Evolutionary conservation across 1,284 basidiomycete genomes (phyloP).

Genomic region (Sporisorium sorghi): DNA sequence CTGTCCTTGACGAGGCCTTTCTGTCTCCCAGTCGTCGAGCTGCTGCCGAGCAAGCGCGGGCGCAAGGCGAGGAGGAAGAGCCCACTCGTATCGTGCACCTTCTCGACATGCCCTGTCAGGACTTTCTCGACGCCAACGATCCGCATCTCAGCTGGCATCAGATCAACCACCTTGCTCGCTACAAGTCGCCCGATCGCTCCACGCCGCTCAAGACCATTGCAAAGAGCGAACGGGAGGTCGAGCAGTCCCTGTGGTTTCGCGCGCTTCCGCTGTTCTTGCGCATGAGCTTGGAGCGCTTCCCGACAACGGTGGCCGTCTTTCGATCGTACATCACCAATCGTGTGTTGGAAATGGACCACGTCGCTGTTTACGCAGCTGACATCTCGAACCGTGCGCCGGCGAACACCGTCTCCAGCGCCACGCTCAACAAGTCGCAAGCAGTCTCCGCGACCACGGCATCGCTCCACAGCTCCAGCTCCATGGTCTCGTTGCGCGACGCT

Average conservation of each 20-base stretch:
- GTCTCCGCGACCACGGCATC: slow-evolving; percentile 30
- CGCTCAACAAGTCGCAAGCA: slow-evolving; percentile 42
- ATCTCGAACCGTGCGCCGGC: slow-evolving; percentile 50
- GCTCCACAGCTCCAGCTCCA: slow-evolving; percentile 34
- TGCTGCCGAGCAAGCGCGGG: slow-evolving; percentile 63
- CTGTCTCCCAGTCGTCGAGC: slow-evolving; percentile 37
- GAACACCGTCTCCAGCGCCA: slow-evolving; percentile 21
- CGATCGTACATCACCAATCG: slow-evolving; percentile 68
- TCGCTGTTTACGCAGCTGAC: slow-evolving; percentile 69
- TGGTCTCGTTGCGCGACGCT: slow-evolving; percentile 44
- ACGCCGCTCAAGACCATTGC: slow-evolving; percentile 64
- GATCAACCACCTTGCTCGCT: slow-evolving; percentile 49
- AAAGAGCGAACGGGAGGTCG: slow-evolving; percentile 70
- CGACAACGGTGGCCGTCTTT: slow-evolving; percentile 69
- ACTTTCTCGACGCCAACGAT: slow-evolving; percentile 53
- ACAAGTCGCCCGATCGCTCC: slow-evolving; percentile 45
- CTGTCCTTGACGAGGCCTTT: slow-evolving; percentile 65
- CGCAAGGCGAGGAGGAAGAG: slow-evolving; percentile 55
- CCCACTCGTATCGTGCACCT: slow-evolving; percentile 59
- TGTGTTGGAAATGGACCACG: slow-evolving; percentile 70
- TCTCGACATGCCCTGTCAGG: slow-evolving; percentile 53
- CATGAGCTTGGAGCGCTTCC: slow-evolving; percentile 68
- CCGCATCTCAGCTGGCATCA: slow-evolving; percentile 51
- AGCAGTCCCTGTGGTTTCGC: slow-evolving; percentile 70
- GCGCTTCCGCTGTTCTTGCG: slow-evolving; percentile 70